phyloP scores from a whole-genome alignment of 2,329 filamentous ascomycete genomes.

The Aspergillus chevalieri region DNA sequence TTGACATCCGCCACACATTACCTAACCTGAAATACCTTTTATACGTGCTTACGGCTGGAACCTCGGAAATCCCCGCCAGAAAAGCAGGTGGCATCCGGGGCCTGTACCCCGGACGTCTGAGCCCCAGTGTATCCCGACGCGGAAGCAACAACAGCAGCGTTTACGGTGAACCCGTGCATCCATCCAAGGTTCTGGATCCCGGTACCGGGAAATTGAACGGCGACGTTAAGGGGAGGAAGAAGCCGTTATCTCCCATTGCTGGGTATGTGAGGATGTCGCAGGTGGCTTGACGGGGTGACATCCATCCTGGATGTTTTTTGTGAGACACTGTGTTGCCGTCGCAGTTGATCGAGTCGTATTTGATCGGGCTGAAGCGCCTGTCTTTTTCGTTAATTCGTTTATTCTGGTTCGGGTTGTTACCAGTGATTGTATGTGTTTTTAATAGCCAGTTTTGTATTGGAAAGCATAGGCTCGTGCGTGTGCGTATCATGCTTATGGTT shows the following conservation, averaged over 20 bases:
- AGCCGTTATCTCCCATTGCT: neutral
- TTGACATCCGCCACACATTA: constrained; percentile 86
- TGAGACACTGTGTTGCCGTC: neutral
- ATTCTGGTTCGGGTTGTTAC: neutral
- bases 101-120: constrained; percentile 34
- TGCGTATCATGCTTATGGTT: neutral
- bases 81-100: constrained; percentile 51
- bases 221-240: constrained; percentile 14
- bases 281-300: neutral
- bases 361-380: neutral
- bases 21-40: constrained; percentile 91
- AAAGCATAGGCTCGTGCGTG: neutral
- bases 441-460: too few species aligned
- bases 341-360: neutral
- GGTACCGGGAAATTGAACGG: constrained; percentile 22
- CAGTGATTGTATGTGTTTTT: too few species aligned
- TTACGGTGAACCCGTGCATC: constrained; percentile 23
- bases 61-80: constrained; percentile 52
- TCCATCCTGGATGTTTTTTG: neutral
- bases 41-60: constrained; percentile 80
- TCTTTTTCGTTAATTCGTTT: neutral
- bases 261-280: constrained; percentile 8
- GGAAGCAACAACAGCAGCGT: constrained; percentile 36
- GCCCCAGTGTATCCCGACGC: constrained; percentile 32
- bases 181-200: constrained; percentile 21